Base-by-base conservation (phyloP, 371 early-diverging fungal genomes). In the Batkoa obscura region DNA sequence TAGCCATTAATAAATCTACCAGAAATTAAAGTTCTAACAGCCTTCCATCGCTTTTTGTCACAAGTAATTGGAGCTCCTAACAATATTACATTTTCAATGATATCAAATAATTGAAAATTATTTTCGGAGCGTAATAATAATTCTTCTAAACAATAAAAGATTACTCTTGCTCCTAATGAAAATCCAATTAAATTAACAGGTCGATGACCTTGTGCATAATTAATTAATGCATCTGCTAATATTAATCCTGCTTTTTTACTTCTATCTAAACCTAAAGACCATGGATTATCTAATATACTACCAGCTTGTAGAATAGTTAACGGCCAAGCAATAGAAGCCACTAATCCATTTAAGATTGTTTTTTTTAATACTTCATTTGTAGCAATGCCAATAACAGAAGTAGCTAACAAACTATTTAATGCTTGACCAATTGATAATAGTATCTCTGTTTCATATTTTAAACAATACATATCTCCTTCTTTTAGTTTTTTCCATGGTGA, bases 161-260 rank as follows among this genome's bases (percentile, higher is more conserved):
- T 86, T 9, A 89, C 84, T 1, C 90, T 73, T 4, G 89, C 89
- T 2, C 97, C 97, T 37, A 93, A 79, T 23, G 94, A 93, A 69
- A 84, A 94, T 0, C 88, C 95, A 68, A 88, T 75, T 57, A 97
- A 71, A 10, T 86, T 90, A 12, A 90, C 86, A 1, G 97, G 97
- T 34, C 97, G 73, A 58, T 84, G 78, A 13, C 87, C 91, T 61
- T 94, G 95, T 4, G 86, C 85, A 15, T 86, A 78, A 55, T 85
- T 71, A 15, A 73, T 70, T 37, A 94, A 60, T 3, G 84, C 76
- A 62, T 93, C 90, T 0, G 88, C 86, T 51, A 87, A 66, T 0
- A 95, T 78, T 66, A 75, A 68, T 1, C 94, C 95, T 0, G 94
- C 88, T 67, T 88, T 91, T 23, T 72, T 71, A n/a, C 91, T 89